Evolutionary conservation across 495 filamentous ascomycete genomes (phyloP).

Genomic region (Neurospora sp.): DNA sequence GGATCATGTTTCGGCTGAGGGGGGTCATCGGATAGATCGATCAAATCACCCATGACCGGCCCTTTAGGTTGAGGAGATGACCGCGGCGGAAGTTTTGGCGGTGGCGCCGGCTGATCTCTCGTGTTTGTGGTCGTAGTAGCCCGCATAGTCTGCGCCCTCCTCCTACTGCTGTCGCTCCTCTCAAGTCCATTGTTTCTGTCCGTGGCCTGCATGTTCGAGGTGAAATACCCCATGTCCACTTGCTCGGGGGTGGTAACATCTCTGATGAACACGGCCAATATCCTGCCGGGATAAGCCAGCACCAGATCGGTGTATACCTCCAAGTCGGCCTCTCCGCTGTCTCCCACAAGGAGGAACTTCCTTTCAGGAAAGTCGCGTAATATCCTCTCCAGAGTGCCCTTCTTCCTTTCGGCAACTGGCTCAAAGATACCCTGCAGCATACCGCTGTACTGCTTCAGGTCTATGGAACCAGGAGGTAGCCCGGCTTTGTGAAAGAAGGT

Average conservation of each 20-base stretch:
- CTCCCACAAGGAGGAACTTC: conserved; percentile 83
- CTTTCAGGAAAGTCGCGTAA: conserved; percentile 82
- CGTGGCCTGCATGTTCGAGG: neutral
- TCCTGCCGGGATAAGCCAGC: conserved; percentile 66
- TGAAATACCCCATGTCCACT: conserved; percentile 55
- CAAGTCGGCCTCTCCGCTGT: conserved; percentile 92
- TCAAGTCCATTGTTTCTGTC: neutral
- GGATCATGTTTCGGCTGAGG: conserved; percentile 21
- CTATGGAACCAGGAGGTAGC: conserved; percentile 78
- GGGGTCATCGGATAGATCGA: conserved; percentile 52
- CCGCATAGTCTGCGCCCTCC: neutral
- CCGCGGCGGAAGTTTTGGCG: neutral
- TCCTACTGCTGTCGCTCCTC: neutral
- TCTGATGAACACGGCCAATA: conserved; percentile 79
- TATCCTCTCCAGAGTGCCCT: conserved; percentile 72
- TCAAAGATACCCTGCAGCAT: conserved; percentile 98
- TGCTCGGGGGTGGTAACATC: conserved; percentile 75
- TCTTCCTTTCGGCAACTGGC: conserved; percentile 90
- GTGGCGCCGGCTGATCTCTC: neutral
- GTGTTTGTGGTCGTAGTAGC: neutral
- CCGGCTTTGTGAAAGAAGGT: conserved; percentile 72
- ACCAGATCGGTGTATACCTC: conserved; percentile 96
- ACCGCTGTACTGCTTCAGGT: conserved; percentile 89
- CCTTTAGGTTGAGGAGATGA: conserved; percentile 9
- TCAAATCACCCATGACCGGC: conserved; percentile 46